Base-by-base conservation (phyloP, 1,284 basidiomycete species). In the Pyrrhoderma noxium region DNA sequence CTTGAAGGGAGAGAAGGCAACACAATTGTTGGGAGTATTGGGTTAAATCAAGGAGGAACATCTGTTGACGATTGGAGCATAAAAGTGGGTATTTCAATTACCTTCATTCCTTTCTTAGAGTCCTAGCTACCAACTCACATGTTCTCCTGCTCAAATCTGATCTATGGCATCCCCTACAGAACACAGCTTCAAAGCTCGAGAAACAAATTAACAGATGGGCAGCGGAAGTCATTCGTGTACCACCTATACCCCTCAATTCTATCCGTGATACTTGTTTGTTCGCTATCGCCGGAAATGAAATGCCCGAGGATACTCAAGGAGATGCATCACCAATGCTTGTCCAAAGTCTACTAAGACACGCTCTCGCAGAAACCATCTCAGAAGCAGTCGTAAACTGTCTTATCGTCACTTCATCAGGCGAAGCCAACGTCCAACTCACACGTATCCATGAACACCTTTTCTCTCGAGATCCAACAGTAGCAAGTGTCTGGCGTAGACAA, bases 371-470 rank as follows among this genome's bases (percentile, higher is more conserved):
- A 60, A 74, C 79, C 21, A 81, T 91, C 56, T 79, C 79, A n/a
- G 78, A 86, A 57, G 87, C 85, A 34, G 75, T 89, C 62, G 73
- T 91, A 61, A 91, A 91, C 62, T 83, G 82, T 57, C 72, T 90
- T 51, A 80, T 89, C 58, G 82, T 89, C 22, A 76, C 74, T 2
- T 88, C 85, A 62, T 88, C 85, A 2, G 74, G 71, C 44, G 88
- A 90, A 49, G 82, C 89, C 25, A 91, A 91, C 59, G 65, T 82
- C 54, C 86, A 91, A 60, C 70, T 91, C 39, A 84, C 86, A 14
- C 74, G 85, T 3, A 85, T 91, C 52, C 89, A 91, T 62, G 89
- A 89, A 63, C 84, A 89, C 58, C 76, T 91, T 47, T 90, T 91
- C 61, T 73, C 82, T 25, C 78, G 88, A 45, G 85, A 89, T 61